Conservation (phyloP, 75 land plant species). For the Pinus taeda region DNA sequence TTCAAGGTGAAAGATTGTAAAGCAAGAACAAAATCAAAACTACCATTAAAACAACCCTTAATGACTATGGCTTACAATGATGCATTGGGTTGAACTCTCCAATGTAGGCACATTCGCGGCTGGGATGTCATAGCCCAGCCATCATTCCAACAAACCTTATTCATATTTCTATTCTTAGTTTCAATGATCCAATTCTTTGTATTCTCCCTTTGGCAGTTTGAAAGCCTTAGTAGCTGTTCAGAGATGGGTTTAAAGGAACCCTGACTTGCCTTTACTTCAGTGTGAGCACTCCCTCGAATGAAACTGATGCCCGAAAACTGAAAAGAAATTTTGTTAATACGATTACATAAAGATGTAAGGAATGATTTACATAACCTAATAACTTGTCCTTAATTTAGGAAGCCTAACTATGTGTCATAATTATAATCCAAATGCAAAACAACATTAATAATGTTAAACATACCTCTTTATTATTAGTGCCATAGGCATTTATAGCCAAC, state of each 20-base stretch:
- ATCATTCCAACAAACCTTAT: constrained; percentile 56
- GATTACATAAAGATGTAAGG: background rate
- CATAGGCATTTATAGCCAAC: constrained; percentile 77
- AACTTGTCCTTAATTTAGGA: constrained; percentile 5
- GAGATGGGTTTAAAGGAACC: background rate
- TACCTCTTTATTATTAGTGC: constrained; percentile 80
- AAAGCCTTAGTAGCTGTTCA: constrained; percentile 18
- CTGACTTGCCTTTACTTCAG: background rate
- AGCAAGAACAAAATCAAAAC: constrained; percentile 5
- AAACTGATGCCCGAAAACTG: background rate
- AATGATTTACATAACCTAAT: background rate
- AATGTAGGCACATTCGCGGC: constrained; percentile 32
- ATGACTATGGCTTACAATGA: constrained; percentile 31
- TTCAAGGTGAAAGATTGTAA: background rate
- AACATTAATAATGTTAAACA: background rate
- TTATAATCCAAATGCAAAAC: background rate
- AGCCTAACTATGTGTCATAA: background rate
- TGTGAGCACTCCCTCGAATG: background rate
- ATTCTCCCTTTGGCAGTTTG: constrained; percentile 32
- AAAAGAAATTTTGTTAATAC: constrained; percentile 19
- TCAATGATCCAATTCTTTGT: constrained; percentile 37
- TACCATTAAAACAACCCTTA: background rate
- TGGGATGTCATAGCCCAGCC: constrained; percentile 1
- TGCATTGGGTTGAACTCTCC: constrained; percentile 10
- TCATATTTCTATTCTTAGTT: constrained; percentile 17